These are phyloP conservation scores for Lasiodiplodia citricola DNA, from an alignment of 2,329 filamentous ascomycete species.

Conservation along the genomic window DNA sequence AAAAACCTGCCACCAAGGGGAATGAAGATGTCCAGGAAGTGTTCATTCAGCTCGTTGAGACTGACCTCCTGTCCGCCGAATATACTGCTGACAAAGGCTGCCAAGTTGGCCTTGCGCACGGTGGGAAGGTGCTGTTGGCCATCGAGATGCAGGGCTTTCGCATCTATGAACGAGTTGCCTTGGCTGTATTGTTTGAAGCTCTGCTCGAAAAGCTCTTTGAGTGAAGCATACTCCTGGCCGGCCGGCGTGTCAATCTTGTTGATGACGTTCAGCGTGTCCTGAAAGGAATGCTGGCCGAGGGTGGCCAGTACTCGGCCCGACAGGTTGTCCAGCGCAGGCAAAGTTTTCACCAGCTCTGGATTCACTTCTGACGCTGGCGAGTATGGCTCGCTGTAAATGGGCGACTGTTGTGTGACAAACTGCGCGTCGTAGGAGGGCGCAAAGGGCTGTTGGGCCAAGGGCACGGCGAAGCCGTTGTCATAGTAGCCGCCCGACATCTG, in stretches of 20 bases:
- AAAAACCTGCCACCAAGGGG: constrained; percentile 62
- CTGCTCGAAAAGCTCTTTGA: constrained; percentile 67
- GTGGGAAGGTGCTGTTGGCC: constrained; percentile 36
- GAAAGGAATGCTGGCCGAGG: constrained; percentile 61
- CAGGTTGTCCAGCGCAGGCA: constrained; percentile 40
- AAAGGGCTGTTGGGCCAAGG: constrained; percentile 20
- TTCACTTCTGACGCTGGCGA: constrained; percentile 10
- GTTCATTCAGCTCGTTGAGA: constrained; percentile 67
- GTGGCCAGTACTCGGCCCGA: constrained; percentile 64
- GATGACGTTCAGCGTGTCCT: constrained; percentile 63
- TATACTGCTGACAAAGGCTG: constrained; percentile 67
- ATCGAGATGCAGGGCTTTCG: constrained; percentile 62
- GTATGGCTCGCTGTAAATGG: constrained; percentile 23
- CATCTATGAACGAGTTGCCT: constrained; percentile 61
- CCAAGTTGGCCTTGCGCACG: constrained; percentile 68
- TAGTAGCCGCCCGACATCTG: constrained; percentile 22
- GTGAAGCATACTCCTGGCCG: constrained; percentile 65
- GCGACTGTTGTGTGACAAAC: constrained; percentile 17
- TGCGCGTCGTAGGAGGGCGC: constrained; percentile 18
- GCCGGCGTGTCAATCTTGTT: constrained; percentile 60
- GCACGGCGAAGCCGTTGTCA: constrained; percentile 10
- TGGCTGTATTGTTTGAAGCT: constrained; percentile 63
- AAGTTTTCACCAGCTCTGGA: constrained; percentile 6
- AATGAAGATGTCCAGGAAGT: constrained; percentile 68
- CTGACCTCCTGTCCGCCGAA: constrained; percentile 69